Percentiles rank a stretch among this genome's conserved stretches.
phyloP scores from a whole-genome alignment of 805 yeast species.

The Myxozyma mucilagina region DNA sequence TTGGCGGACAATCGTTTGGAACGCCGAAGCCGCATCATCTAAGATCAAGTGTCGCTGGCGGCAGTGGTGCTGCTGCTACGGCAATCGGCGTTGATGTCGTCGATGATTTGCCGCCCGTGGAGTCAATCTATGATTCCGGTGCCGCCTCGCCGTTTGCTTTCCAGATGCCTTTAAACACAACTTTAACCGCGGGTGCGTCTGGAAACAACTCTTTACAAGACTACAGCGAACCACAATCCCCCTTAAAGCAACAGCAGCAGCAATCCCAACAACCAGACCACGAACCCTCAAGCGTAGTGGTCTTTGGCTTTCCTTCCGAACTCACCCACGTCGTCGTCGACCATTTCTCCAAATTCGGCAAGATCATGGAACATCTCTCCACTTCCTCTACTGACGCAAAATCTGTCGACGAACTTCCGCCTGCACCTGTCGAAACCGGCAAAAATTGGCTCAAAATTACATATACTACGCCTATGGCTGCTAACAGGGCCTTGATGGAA shows the following conservation, averaged over 20 bases:
- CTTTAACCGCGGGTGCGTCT: not conserved
- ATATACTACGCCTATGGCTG: slow-evolving; percentile 70
- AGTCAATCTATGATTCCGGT: slow-evolving; percentile 28
- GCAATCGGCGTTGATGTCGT: not conserved
- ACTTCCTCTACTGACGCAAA: not conserved
- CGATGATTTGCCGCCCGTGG: slow-evolving; percentile 28
- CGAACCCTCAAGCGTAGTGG: slow-evolving; percentile 54
- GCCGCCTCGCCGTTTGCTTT: slow-evolving; percentile 30
- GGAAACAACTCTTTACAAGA: no score
- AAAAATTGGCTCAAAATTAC: slow-evolving; percentile 90
- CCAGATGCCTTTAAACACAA: slow-evolving; percentile 18
- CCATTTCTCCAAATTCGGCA: slow-evolving; percentile 78
- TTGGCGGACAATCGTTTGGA: slow-evolving; percentile 36
- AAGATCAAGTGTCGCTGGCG: slow-evolving; percentile 5
- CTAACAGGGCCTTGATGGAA: slow-evolving; percentile 80
- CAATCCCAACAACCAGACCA: not conserved
- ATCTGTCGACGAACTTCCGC: slow-evolving; percentile 4
- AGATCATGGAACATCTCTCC: slow-evolving; percentile 61
- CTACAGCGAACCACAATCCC: no score
- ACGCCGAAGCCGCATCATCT: slow-evolving; percentile 30
- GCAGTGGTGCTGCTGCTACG: not conserved
- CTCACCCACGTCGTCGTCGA: slow-evolving; percentile 65
- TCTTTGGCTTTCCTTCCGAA: slow-evolving; percentile 86
- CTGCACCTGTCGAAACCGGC: slow-evolving; percentile 75
- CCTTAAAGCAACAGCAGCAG: not conserved